phyloP scores from a whole-genome alignment of 495 filamentous ascomycete species.

The Aspergillus avenaceus region DNA sequence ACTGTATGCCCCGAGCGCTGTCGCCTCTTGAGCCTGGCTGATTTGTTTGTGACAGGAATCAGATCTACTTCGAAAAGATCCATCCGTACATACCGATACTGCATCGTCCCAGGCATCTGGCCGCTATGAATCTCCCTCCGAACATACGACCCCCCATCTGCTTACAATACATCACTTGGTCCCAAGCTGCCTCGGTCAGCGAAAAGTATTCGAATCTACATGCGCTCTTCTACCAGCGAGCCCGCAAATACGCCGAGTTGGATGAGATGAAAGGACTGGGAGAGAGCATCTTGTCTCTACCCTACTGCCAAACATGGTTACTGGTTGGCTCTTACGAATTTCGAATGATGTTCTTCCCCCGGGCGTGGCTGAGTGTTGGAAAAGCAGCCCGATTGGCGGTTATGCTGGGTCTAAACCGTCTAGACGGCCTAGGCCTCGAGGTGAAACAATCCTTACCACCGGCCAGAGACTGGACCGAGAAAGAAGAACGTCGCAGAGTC shows the following conservation, averaged over 20 bases:
- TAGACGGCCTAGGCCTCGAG: constrained; percentile 83
- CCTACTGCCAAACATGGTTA: constrained; percentile 77
- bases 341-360: constrained; percentile 95
- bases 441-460: constrained; percentile 88
- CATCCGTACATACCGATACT: constrained; percentile 83
- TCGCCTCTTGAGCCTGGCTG: background rate
- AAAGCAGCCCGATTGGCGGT: constrained; percentile 69
- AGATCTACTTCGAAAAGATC: constrained; percentile 86
- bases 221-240: constrained; percentile 79
- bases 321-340: constrained; percentile 85
- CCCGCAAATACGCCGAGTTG: constrained; percentile 83
- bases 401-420: constrained; percentile 90
- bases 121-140: constrained; percentile 79
- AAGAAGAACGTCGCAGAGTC: constrained; percentile 83
- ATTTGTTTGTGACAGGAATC: constrained; percentile 47
- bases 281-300: constrained; percentile 77
- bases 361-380: constrained; percentile 91
- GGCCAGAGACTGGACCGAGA: constrained; percentile 87
- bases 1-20: constrained; percentile 53
- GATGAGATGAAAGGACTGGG: constrained; percentile 94
- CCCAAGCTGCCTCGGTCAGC: constrained; percentile 72
- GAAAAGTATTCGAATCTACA: constrained; percentile 76
- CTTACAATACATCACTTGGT: constrained; percentile 93
- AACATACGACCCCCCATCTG: constrained; percentile 82
- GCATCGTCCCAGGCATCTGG: constrained; percentile 79